These are phyloP conservation scores for Scalesia atractyloides DNA, from an alignment of 129 eudicot species.

Conservation along the genomic window DNA sequence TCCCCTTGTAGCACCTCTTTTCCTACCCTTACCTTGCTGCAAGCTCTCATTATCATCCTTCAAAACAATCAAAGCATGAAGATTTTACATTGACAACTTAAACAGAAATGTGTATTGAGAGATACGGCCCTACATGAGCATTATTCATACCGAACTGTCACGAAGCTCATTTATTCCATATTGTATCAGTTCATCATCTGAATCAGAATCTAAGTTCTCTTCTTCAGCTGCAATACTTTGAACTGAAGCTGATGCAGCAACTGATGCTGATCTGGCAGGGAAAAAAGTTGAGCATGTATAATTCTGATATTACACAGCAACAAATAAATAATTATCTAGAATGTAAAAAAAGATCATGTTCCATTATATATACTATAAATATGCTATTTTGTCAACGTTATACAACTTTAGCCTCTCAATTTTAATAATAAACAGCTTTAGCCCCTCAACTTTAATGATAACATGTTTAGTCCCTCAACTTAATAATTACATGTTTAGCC, in stretches of 20 bases:
- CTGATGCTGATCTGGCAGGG: constrained; percentile 74
- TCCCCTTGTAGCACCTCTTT: constrained; percentile 95
- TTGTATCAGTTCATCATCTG: constrained; percentile 69
- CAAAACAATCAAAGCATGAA: constrained; percentile 1
- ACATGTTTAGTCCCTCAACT: no score
- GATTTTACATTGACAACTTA: not conserved
- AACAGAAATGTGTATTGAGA: not conserved
- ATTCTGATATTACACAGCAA: not conserved
- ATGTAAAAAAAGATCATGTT: not conserved
- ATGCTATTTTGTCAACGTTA: no score
- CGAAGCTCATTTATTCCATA: constrained; percentile 55
- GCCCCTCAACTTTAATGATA: no score
- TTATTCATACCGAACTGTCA: constrained; percentile 64
- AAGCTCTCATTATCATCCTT: constrained; percentile 60
- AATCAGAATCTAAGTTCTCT: constrained; percentile 77
- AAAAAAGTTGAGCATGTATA: constrained; percentile 11
- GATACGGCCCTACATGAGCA: not conserved
- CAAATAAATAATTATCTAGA: not conserved
- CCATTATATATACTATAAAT: no score
- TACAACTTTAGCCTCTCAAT: no score
- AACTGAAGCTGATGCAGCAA: constrained; percentile 75
- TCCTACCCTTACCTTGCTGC: constrained; percentile 64
- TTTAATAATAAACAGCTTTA: no score
- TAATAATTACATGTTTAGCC: no score
- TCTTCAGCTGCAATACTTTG: constrained; percentile 75